Evolutionary conservation across 2,329 filamentous ascomycete genomes (phyloP), one percentile per base, ranked within the genome.

Genomic region (Ceratocystis destructans): DNA sequence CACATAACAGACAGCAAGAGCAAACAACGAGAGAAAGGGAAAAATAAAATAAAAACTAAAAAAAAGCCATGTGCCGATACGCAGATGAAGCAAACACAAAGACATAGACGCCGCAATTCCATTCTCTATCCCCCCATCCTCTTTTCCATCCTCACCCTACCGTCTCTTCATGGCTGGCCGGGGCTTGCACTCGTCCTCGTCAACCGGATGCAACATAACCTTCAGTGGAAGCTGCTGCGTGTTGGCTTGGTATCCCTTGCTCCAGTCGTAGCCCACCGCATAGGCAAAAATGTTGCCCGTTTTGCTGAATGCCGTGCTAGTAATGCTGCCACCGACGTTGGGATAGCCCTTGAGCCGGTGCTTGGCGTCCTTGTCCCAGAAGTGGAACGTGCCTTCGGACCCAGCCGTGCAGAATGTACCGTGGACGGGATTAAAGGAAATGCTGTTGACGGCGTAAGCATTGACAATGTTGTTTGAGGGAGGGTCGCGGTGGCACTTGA

Each of bases 361-460:
- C 77, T 94, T 94, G 68, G 89, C 89, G 72, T 93, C 88, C 78
- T 92, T 92, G 72, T 99, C 94, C 89, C 89, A 94, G 82, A 93
- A 94, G 79, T 94, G 89, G 80, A 97, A 99, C 0, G 94, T 96
- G 65, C 94, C 94, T 76, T 99, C 94, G 44, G 87, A 89, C 66
- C 94, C 94, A 61, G 94, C 91, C 2, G 94, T 99, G 77, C 89
- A 95, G 79, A 99, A 99, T n/a, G 94, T 99, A 73, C 94, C 94
- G 76, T 96, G 92, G 12, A 89, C 82, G 1, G 94, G 94, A 78
- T 99, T 94, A 85, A 97, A 97, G 28, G 90, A 95, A 76, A 99
- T 99, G 71, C 91, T 88, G 78, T 99, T 99, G 73, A 99, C 91
- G 1, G 91, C 87, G 79, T 92, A 94, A 71, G 97, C 94, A 73